Evolutionary conservation across 2,329 filamentous ascomycete genomes (phyloP), one percentile per base, ranked within the genome.

Genomic region (Diaporthe longicolla): DNA sequence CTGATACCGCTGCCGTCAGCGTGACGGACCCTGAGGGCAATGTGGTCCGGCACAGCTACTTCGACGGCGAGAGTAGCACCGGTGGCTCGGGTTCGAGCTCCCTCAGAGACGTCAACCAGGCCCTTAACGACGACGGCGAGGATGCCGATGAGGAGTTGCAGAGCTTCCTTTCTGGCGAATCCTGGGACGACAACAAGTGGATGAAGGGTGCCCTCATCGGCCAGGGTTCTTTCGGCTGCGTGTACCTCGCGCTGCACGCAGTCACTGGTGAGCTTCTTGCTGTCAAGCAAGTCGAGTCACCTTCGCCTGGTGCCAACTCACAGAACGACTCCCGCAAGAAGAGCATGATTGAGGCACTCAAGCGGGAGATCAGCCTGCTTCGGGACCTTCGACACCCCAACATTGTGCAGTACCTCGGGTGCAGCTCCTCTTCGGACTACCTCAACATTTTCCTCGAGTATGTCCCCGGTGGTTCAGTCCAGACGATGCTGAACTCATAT

Each of bases 401-500:
- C 82, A 98, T 99, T 81, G 97, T 99, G 82, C 97, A 98, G 82
- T 99, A 99, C 81, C 91, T 99, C 10, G 97, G 97, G 75, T 98
- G 95, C 78, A 96, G 95, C 80, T 96, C 95, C 11, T 97, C 97
- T 76, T 91, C 94, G 24, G 93, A 95, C 72, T 93, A 96, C 82
- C 91, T 99, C 79, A 99, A 99, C 86, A 99, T 99, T 93, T 99
- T 99, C 91, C 92, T 99, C 81, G 97, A 99, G 84, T 99, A 99
- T 82, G 97, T 99, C 43, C 94, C 97, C 21, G 97, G 97, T 84
- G 97, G 97, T 59, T 98, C 96, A 17, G 97, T 99, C 35, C 97
- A 97, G 78, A 97, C 95, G 13, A 98, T 99, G 95, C 92, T 99
- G 77, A 97, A 98, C 86, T 98, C 97, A 78, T 99, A 99, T 82